Evolutionary conservation across 768 basidiomycete species (phyloP).

Genomic region (Leccinum longicurvipes): DNA sequence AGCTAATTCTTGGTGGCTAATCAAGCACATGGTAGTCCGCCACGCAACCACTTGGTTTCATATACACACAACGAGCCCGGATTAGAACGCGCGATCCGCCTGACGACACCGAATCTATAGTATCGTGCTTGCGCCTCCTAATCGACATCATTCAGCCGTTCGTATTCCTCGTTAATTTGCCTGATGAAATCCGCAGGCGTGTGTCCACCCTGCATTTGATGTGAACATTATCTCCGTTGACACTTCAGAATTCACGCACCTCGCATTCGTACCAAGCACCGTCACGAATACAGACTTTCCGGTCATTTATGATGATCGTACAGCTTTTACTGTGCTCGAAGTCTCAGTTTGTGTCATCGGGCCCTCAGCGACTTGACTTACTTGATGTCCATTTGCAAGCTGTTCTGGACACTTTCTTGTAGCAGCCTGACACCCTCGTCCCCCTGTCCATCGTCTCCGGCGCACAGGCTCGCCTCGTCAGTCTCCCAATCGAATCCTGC

Average conservation of each 20-base stretch:
- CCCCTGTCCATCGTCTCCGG: slow-evolving; percentile 57
- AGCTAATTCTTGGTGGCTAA: slow-evolving; percentile 64
- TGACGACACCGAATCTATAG: slow-evolving; percentile 8
- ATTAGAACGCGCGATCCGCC: slow-evolving; percentile 4
- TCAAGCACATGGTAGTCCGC: slow-evolving; percentile 15
- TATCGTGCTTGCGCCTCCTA: slow-evolving; percentile 16
- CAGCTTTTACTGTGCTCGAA: slow-evolving; percentile 67
- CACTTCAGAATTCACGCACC: slow-evolving; percentile 40
- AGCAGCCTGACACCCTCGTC: slow-evolving; percentile 64
- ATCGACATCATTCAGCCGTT: slow-evolving; percentile 49
- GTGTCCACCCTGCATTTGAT: slow-evolving; percentile 63
- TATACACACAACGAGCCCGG: slow-evolving; percentile 6
- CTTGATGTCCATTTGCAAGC: slow-evolving; percentile 53
- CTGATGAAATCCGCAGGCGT: slow-evolving; percentile 66
- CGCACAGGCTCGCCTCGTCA: slow-evolving; percentile 54
- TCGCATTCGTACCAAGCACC: slow-evolving; percentile 77
- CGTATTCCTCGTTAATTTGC: slow-evolving; percentile 74
- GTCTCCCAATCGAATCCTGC: slow-evolving; percentile 68
- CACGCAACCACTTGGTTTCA: slow-evolving; percentile 13
- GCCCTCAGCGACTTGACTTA: slow-evolving; percentile 32
- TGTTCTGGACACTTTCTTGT: slow-evolving; percentile 49
- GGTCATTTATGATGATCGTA: slow-evolving; percentile 73
- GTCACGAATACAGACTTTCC: slow-evolving; percentile 72
- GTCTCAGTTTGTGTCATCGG: slow-evolving; percentile 6
- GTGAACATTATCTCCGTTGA: slow-evolving; percentile 26